Conservation (phyloP, 176 grass and related monocot species). For the Saccharum spontaneum region DNA sequence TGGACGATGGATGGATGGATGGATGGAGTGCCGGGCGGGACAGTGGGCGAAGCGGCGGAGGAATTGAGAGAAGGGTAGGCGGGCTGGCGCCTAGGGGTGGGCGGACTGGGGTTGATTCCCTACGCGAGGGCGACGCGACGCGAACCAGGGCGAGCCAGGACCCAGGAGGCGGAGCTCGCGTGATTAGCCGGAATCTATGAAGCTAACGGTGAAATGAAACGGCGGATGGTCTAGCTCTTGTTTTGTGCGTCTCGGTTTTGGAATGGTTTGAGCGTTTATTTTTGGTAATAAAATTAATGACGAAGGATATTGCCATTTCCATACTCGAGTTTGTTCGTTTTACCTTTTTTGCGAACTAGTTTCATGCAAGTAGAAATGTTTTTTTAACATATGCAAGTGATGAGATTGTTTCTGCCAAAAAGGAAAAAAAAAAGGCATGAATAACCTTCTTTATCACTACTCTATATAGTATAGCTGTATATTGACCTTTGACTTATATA, state of each 20-base stretch:
- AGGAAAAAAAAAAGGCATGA: background rate
- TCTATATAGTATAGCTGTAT: background rate
- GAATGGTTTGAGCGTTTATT: background rate
- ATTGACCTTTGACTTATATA: background rate
- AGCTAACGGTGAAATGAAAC: background rate
- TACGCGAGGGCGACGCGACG: background rate
- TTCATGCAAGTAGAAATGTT: background rate
- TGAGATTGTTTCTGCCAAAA: background rate
- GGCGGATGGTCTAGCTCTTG: background rate
- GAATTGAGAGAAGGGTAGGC: constrained; percentile 5
- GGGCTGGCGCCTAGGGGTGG: background rate
- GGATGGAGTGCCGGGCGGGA: background rate
- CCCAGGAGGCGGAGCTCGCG: too few relatives aligned
- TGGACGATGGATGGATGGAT: background rate
- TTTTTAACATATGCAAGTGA: too few relatives aligned
- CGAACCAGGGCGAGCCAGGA: background rate
- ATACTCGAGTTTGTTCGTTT: background rate
- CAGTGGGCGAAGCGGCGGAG: background rate
- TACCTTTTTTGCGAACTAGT: background rate
- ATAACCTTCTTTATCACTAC: background rate
- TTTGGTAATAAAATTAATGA: background rate
- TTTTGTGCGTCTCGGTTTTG: background rate
- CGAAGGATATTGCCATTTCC: background rate
- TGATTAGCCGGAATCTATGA: background rate
- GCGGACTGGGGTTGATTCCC: too few relatives aligned